Evolutionary conservation across 2,329 filamentous ascomycete genomes (phyloP), one percentile per base, ranked within the genome.

Genomic region (Escovopsis sp.): DNA sequence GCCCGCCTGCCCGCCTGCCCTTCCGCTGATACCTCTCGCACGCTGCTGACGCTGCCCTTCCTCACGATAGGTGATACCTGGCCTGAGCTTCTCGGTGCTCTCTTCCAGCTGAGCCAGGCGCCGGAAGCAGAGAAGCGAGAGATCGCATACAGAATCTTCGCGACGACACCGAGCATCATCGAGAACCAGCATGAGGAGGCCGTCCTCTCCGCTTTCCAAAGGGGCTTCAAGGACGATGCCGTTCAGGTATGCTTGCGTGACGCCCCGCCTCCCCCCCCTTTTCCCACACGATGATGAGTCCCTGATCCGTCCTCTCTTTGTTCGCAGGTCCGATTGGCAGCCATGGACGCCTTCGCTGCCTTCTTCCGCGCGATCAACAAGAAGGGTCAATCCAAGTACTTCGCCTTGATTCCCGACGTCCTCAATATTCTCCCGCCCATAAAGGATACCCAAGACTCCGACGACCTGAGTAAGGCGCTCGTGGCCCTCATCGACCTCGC

Each of bases 281-380:
- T 17, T 12, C 14, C 19, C 5, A 15, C 5, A 10, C 16, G 32
- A 16, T 27, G 34, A 16, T 27, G 34, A 29, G 12, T 23, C 25
- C 6, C 26, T 43, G 18, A 47, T 23, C 5, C 9, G 5, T 23
- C 37, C 10, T 10, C 12, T 30, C 7, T 37, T 11, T 31, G 31
- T 37, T 11, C 31, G 31, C 35, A 88, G 74, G 88, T 98, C 39
- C 82, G 86, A 44, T 75, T 98, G 39, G 79, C 87, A 32, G 87
- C 90, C 37, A 93, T 96, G 76, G 87, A 94, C 54, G 90, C 90
- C 7, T 98, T 98, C 54, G 82, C 88, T 14, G 79, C 87, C 3
- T 96, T 98, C 64, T 98, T 98, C 70, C 75, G 84, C 45, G 90
- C 80, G 38, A 75, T 96, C 47, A 71, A 65, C 52, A 94, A 92